Evolutionary conservation across 78 protist genomes (phyloP), one percentile per base, ranked within the genome.

Genomic region (Chrysochromulina parva): DNA sequence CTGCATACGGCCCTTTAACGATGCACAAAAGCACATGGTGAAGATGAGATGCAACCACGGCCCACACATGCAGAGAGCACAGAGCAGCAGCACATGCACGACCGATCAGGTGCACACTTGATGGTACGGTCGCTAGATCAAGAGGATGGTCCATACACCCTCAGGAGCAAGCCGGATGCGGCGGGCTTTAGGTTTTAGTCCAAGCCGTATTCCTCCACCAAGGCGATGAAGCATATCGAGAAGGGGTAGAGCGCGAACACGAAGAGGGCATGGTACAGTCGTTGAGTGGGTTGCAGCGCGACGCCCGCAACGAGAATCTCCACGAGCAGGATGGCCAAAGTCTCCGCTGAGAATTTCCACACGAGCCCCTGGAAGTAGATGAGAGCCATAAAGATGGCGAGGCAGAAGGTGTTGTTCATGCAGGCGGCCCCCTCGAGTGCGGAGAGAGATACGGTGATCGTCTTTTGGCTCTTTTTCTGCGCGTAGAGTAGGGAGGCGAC

Each of bases 341-440:
- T 91, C 93, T 96, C 48, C 2, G 78, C 48, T 13, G 48, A n/a
- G 78, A 69, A n/a, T 6, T 69, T 5, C 50, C 78, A 96, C 5
- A 76, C 82, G 38, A 95, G 92, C 22, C 88, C 88, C 13, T 65
- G 26, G 74, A 24, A 62, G n/a, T 13, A 88, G 69, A 94, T 66
- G 22, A 91, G 53, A 58, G 50, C 58, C 54, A 92, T 81, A 78
- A 94, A 94, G 85, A 94, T 81, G 60, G 90, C 96, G 7, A 96
- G 82, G 84, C 97, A 94, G 90, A 96, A 69, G 1, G 97, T 96
- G 91, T 96, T 96, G 92, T 96, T 96, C 98, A 96, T 95, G 20
- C 91, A 50, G 3, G 96, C 95, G 11, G 96, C 93, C 55, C 98
- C 98, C 65, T 93, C 76, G 38, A 96, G 93, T 55, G 88, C 5